phyloP scores from a whole-genome alignment of 2,329 filamentous ascomycete species.

The Bipolaris cookei region DNA sequence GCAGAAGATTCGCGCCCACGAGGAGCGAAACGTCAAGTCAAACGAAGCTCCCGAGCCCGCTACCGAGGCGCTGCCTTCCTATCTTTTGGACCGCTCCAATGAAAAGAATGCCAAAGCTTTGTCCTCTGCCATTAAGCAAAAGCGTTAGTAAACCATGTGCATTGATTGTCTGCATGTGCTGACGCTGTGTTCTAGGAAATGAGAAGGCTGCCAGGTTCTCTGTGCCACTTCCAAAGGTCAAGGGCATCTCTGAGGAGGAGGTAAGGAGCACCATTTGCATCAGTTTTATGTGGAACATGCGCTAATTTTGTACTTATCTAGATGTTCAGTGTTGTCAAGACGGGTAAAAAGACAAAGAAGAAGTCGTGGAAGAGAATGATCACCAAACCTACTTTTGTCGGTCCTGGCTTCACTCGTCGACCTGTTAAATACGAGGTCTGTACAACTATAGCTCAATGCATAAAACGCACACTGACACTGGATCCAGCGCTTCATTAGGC shows the following conservation, averaged over 20 bases:
- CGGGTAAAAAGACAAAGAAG: slow-evolving; percentile 82
- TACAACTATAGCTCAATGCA: background rate
- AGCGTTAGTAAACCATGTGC: slow-evolving; percentile 58
- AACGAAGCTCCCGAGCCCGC: slow-evolving; percentile 77
- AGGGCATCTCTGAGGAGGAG: slow-evolving; percentile 91
- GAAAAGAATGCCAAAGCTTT: slow-evolving; percentile 75
- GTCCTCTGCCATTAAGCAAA: slow-evolving; percentile 90
- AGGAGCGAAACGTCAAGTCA: slow-evolving; percentile 94
- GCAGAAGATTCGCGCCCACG: slow-evolving; percentile 77
- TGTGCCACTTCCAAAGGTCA: slow-evolving; percentile 91
- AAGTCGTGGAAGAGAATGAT: slow-evolving; percentile 79
- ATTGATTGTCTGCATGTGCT: background rate
- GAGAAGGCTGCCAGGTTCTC: slow-evolving; percentile 91
- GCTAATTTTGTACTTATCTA: background rate
- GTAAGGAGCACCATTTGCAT: background rate
- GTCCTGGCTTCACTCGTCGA: slow-evolving; percentile 83
- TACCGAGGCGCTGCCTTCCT: slow-evolving; percentile 83
- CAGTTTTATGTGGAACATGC: background rate
- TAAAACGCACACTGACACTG: background rate
- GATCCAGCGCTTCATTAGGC: slow-evolving; percentile 41
- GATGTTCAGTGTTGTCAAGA: slow-evolving; percentile 95
- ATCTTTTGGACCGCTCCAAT: slow-evolving; percentile 85
- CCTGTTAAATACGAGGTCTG: slow-evolving; percentile 73
- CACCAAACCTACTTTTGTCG: slow-evolving; percentile 88
- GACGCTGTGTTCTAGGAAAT: slow-evolving; percentile 35